phyloP scores from a whole-genome alignment of 1,284 basidiomycete species.

The Ustilago tritici region DNA sequence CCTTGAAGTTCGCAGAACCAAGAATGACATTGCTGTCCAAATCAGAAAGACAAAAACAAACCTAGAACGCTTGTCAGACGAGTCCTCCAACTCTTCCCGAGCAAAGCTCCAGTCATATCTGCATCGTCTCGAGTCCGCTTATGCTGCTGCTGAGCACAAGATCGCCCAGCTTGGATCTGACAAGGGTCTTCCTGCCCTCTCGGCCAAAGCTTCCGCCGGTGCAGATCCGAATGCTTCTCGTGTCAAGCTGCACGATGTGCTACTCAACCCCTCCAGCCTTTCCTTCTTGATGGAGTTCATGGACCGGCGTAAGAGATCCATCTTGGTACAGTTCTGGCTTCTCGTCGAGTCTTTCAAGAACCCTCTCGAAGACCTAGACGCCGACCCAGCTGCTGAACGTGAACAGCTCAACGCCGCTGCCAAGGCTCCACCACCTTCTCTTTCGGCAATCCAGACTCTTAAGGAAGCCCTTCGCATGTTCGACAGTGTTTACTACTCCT shows the following conservation, averaged over 20 bases:
- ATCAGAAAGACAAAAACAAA: slow-evolving; percentile 55
- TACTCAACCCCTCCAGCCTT: slow-evolving; percentile 86
- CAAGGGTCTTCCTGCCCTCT: slow-evolving; percentile 27
- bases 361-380: slow-evolving; percentile 77
- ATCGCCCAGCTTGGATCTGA: slow-evolving; percentile 79
- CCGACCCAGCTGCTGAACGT: slow-evolving; percentile 72
- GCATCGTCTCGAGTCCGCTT: slow-evolving; percentile 87
- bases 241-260: slow-evolving; percentile 73
- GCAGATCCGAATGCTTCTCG: slow-evolving; percentile 46
- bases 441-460: slow-evolving; percentile 72
- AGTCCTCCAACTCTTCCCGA: slow-evolving; percentile 21
- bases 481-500: slow-evolving; percentile 84
- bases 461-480: slow-evolving; percentile 89
- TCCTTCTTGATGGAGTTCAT: slow-evolving; percentile 98
- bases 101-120: slow-evolving; percentile 76
- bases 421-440: slow-evolving; percentile 21
- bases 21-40: slow-evolving; percentile 55
- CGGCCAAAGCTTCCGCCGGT: slow-evolving; percentile 40
- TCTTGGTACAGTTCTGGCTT: slow-evolving; percentile 95
- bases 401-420: slow-evolving; percentile 37
- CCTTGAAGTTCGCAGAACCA: slow-evolving; percentile 52
- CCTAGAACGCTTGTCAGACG: slow-evolving; percentile 39
- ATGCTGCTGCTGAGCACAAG: slow-evolving; percentile 83
- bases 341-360: slow-evolving; percentile 97
- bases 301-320: slow-evolving; percentile 85